phyloP scores from a whole-genome alignment of 352 stramenopile species.

The Aphanomyces invadans region DNA sequence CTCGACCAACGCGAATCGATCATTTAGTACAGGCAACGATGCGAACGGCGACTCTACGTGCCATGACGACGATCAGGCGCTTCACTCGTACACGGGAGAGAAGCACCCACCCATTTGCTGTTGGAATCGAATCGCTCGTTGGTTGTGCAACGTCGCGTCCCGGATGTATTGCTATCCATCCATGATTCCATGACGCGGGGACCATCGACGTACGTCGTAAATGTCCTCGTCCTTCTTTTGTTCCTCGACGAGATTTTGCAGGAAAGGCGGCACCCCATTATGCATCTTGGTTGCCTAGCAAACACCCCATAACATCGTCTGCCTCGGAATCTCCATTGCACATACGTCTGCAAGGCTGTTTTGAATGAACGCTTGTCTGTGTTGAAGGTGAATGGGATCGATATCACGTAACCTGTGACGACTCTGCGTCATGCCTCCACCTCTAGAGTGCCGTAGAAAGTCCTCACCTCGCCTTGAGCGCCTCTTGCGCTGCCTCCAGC shows the following conservation, averaged over 20 bases:
- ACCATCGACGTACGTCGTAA: constrained; percentile 14
- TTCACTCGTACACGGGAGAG: background rate
- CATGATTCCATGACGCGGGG: background rate
- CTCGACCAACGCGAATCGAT: constrained; percentile 14
- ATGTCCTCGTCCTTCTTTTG: background rate
- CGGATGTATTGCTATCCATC: constrained; percentile 18
- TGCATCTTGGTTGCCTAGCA: background rate
- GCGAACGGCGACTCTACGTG: constrained; percentile 13
- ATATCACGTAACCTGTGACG: background rate
- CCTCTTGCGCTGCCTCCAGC: background rate
- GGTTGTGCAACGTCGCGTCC: constrained; percentile 2
- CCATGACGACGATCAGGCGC: background rate
- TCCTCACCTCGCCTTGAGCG: background rate
- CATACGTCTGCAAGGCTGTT: background rate
- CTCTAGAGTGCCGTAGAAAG: background rate
- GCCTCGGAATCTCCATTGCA: background rate
- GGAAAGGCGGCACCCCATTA: background rate
- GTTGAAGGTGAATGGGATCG: background rate
- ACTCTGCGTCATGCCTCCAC: background rate
- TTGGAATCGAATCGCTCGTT: background rate
- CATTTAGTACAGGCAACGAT: background rate
- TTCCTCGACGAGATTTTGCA: background rate
- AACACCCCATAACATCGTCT: no score
- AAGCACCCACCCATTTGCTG: background rate
- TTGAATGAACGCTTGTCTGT: background rate